Percentiles rank a stretch among this genome's conserved stretches.
These are phyloP conservation scores for Kuraishia hungarica DNA, from an alignment of 805 yeast genomes.

Conservation along the genomic window DNA sequence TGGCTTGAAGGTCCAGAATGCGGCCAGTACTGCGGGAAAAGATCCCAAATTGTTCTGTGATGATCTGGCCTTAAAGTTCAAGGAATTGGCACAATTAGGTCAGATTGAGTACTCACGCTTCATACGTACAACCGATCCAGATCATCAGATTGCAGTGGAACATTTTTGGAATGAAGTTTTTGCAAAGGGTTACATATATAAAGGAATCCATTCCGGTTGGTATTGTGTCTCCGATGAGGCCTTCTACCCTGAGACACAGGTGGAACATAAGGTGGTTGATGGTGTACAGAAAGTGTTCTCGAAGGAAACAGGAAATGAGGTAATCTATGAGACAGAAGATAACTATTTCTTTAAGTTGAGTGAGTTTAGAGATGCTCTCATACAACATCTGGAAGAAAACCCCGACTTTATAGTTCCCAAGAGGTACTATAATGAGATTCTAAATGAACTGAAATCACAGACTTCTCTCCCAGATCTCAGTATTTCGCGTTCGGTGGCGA, in stretches of 20 bases:
- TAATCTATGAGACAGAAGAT: slow-evolving; percentile 64
- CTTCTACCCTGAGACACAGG: slow-evolving; percentile 79
- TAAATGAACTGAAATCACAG: slow-evolving; percentile 44
- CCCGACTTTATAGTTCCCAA: slow-evolving; percentile 62
- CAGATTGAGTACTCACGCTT: slow-evolving; percentile 63
- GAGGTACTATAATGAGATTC: slow-evolving; percentile 41
- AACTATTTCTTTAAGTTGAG: slow-evolving; percentile 82
- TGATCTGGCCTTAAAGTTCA: slow-evolving; percentile 54
- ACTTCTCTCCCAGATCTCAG: slow-evolving; percentile 58
- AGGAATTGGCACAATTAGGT: slow-evolving; percentile 47
- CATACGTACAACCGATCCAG: slow-evolving; percentile 83
- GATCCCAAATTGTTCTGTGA: slow-evolving; percentile 70
- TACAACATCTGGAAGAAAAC: slow-evolving; percentile 37
- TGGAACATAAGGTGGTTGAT: slow-evolving; percentile 29
- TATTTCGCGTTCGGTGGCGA: slow-evolving; percentile 72
- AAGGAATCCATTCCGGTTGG: slow-evolving; percentile 90
- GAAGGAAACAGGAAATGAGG: slow-evolving; percentile 71
- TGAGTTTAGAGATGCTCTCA: slow-evolving; percentile 43
- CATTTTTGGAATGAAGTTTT: slow-evolving; percentile 60
- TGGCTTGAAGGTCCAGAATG: slow-evolving; percentile 87
- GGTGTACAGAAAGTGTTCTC: slow-evolving; percentile 30
- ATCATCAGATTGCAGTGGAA: slow-evolving; percentile 60
- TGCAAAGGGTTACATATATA: slow-evolving; percentile 60
- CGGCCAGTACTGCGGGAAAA: slow-evolving; percentile 36
- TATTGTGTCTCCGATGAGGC: slow-evolving; percentile 92